phyloP scores from a whole-genome alignment of 2,329 filamentous ascomycete species.

The Endoconidiophora polonica region DNA sequence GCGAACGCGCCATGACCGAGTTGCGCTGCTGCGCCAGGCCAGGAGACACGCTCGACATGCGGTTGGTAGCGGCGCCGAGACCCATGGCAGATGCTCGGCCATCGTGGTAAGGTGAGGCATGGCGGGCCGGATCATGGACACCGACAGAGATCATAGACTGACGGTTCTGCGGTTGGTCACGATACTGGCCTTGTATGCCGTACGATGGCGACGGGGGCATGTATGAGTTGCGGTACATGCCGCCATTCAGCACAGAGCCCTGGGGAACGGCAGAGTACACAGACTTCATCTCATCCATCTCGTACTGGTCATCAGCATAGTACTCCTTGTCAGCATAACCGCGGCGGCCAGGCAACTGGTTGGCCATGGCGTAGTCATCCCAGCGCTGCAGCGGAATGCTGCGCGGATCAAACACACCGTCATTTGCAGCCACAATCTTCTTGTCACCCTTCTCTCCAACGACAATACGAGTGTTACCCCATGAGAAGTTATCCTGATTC shows the following conservation, averaged over 20 bases:
- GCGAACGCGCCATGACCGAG: conserved; percentile 31
- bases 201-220: conserved; percentile 75
- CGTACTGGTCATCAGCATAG: conserved; percentile 61
- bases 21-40: conserved; percentile 21
- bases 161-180: conserved; percentile 36
- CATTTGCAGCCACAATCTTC: conserved; percentile 72
- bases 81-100: conserved; percentile 46
- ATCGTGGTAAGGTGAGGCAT: conserved; percentile 43
- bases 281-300: conserved; percentile 97
- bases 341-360: conserved; percentile 81
- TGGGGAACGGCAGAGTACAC: conserved; percentile 83
- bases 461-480: conserved; percentile 97
- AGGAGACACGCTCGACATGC: conserved; percentile 31
- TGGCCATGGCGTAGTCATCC: conserved; percentile 83
- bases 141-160: conserved; percentile 58
- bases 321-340: conserved; percentile 55
- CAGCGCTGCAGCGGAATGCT: conserved; percentile 88
- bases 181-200: conserved; percentile 33
- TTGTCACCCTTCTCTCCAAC: conserved; percentile 86
- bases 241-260: conserved; percentile 53
- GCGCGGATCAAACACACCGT: conserved; percentile 75
- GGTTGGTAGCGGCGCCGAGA: conserved; percentile 31
- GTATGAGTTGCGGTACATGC: conserved; percentile 53
- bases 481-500: conserved; percentile 98
- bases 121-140: conserved; percentile 30